Evolutionary conservation across 352 stramenopile species (phyloP).

Genomic region (Pythium sp.): DNA sequence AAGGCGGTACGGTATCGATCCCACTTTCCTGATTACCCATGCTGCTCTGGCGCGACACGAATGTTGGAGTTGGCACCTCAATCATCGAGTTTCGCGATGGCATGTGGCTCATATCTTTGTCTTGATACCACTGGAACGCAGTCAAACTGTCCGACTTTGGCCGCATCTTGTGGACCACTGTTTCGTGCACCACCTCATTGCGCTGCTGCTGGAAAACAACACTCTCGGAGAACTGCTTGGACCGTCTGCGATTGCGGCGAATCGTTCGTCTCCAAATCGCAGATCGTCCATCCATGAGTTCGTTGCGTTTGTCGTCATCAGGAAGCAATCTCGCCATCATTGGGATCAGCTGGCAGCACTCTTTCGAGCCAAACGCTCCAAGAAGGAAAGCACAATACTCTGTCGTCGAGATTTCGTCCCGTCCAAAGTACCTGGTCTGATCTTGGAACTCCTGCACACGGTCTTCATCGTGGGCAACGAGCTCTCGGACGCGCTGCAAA

Average conservation of each 20-base stretch:
- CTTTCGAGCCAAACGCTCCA: constrained; percentile 57
- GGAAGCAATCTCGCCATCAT: constrained; percentile 73
- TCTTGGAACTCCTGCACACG: constrained; percentile 79
- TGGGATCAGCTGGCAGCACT: constrained; percentile 69
- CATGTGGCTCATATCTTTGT: constrained; percentile 4
- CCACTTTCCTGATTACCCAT: constrained; percentile 19
- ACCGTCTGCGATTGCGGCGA: constrained; percentile 63
- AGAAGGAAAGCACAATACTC: constrained; percentile 79
- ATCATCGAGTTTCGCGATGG: constrained; percentile 31
- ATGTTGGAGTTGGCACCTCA: constrained; percentile 23
- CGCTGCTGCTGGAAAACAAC: constrained; percentile 66
- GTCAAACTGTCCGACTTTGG: constrained; percentile 50
- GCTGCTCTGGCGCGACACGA: constrained; percentile 7
- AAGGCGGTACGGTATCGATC: constrained; percentile 17
- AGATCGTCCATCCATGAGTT: constrained; percentile 59
- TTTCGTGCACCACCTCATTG: constrained; percentile 33
- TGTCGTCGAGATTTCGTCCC: constrained; percentile 59
- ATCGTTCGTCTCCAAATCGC: constrained; percentile 58
- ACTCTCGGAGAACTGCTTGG: constrained; percentile 79
- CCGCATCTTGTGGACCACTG: constrained; percentile 28
- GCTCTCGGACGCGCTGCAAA: constrained; percentile 56
- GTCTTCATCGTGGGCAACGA: constrained; percentile 63
- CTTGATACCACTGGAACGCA: constrained; percentile 17
- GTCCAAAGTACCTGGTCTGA: constrained; percentile 75
- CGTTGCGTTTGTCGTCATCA: constrained; percentile 56